Evolutionary conservation across 148 eudicot species (phyloP), one percentile per base, ranked within the genome.

Genomic region (Rhododendron simsii): DNA sequence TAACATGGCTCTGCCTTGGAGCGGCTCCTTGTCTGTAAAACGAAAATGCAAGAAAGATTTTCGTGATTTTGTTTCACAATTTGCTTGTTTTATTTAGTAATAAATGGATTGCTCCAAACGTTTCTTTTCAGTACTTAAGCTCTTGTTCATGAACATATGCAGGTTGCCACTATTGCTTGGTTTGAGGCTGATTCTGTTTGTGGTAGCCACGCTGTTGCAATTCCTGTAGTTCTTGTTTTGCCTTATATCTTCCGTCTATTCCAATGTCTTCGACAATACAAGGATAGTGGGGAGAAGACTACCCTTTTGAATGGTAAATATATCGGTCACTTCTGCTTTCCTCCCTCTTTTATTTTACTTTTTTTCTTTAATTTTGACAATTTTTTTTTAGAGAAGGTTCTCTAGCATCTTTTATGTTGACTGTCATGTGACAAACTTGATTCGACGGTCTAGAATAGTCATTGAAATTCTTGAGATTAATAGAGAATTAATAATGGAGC

Each of bases 131-230:
- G 44, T 84, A 50, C 48, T 84, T 84, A 23, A 33, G 82, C 53
- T 12, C 14, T 61, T 55, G 83, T 65, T 69, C 80, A 51, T 23
- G 39, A 21, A 59, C 84, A 59, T 81, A 47, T 93, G 89, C 91
- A 97, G 99, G 99, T 97, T 77, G 99, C 98, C 51, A 97, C 98
- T 71, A 71, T 97, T 86, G 99, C 99, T 78, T 97, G 99, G 99
- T 95, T 97, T 89, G 99, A 97, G 90, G 99, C 98, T 80, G 98
- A 97, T 90, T 95, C 99, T 86, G 96, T 97, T 84, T 97, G 99
- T 91, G 99, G 99, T n/a, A 95, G 99, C 87, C 99, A 97, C 8
- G 14, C 99, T 80, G 91, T 94, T 81, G 95, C 94, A 74, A 97
- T 97, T 59, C 99, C 99, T 28, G 81, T 97, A 84, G 95, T 93